Percentiles rank a stretch among this genome's conserved stretches.
phyloP scores from a whole-genome alignment of 306 rosid genomes.

The Geum urbanum region DNA sequence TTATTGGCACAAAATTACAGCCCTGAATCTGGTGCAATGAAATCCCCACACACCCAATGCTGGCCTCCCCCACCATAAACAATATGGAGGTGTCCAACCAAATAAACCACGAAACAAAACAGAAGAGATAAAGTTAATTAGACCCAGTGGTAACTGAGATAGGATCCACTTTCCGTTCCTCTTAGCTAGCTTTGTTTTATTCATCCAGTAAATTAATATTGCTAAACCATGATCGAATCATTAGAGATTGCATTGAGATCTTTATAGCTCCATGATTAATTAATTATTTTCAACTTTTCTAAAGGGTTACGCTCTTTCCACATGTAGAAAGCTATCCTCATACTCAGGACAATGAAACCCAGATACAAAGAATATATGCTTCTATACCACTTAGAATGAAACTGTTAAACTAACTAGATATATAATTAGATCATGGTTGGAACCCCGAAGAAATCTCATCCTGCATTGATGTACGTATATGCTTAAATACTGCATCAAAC shows the following conservation, averaged over 20 bases:
- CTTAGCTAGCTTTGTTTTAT: no score
- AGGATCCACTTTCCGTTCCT: background rate
- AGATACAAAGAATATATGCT: background rate
- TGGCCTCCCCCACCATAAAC: background rate
- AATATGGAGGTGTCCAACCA: background rate
- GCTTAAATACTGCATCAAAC: no score
- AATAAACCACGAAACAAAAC: background rate
- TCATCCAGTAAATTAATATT: background rate
- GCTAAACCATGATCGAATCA: background rate
- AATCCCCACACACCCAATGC: background rate
- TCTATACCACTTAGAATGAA: background rate
- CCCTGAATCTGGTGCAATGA: constrained; percentile 1
- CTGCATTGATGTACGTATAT: no score
- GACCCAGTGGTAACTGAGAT: constrained; percentile 3
- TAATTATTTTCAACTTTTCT: constrained; percentile 2
- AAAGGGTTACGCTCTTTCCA: constrained; percentile 8
- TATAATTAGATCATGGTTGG: no score
- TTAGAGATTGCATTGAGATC: background rate
- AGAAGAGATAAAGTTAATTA: background rate
- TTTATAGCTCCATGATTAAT: background rate
- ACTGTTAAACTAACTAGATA: no score
- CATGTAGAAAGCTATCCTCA: constrained; percentile 4
- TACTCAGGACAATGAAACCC: constrained; percentile 1
- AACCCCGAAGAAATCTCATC: no score
- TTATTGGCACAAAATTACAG: constrained; percentile 6